A percentile compares a stretch with the other conserved stretches of the same genome.
These are phyloP conservation scores for Calamus simplicifolius DNA, from an alignment of 176 grass and related monocot species.

Conservation along the genomic window DNA sequence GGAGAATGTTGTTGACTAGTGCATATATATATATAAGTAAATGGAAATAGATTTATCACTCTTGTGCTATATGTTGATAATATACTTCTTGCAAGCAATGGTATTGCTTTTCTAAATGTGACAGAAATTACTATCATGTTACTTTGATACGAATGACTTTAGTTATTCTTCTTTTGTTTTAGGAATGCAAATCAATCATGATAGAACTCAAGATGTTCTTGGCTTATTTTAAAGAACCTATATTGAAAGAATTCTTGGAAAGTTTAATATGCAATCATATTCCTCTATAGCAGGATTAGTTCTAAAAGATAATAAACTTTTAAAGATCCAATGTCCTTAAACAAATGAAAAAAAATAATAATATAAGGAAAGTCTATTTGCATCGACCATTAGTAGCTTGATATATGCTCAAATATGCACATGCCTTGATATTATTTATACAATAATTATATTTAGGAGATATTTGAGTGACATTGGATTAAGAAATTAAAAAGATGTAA, in stretches of 20 bases:
- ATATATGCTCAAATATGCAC: no score
- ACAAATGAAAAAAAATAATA: constrained; percentile 2
- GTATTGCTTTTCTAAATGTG: constrained; percentile 1
- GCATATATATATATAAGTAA: constrained; percentile 20
- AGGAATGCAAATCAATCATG: constrained; percentile 6
- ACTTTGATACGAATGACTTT: constrained; percentile 24
- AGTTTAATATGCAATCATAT: constrained; percentile 3
- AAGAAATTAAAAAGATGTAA: no score
- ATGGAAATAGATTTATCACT: constrained; percentile 5
- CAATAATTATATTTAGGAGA: no score
- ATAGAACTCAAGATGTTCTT: constrained; percentile 8
- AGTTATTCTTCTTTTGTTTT: constrained; percentile 7
- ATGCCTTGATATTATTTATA: no score
- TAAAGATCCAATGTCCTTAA: constrained; percentile 4
- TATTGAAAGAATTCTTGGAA: constrained; percentile 10
- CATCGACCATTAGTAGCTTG: no score
- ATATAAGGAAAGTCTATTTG: neutral
- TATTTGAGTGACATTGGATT: no score
- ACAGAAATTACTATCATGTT: neutral
- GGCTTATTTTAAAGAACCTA: constrained; percentile 12
- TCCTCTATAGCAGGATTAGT: neutral
- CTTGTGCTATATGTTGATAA: constrained; percentile 20
- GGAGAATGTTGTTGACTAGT: constrained; percentile 14
- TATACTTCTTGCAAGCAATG: constrained; percentile 15
- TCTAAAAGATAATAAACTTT: constrained; percentile 9